Base-by-base conservation (phyloP, 23 red algal species). In the Gracilaria domingensis region DNA sequence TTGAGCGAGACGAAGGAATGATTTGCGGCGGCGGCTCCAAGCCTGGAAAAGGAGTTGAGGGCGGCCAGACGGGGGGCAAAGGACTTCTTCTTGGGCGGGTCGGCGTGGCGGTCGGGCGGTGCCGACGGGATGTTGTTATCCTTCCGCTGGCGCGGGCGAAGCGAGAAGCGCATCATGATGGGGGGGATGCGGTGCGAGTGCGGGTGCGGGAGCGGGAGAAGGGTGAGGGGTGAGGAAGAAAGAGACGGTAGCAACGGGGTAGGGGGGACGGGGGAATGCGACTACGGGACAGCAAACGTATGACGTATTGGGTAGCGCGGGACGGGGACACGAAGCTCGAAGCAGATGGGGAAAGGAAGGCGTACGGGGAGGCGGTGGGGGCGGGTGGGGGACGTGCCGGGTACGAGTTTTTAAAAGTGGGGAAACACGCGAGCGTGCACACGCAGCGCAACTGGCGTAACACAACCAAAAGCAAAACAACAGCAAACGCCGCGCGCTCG, bases 151-250 rank as follows among this genome's bases (percentile, higher is more conserved):
- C 83, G 83, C 23, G 59, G 11, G 65, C 83, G 83, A 33, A 86
- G 26, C 45, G 60, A 32, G 83, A 86, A 86, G 24, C 83, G 83
- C 65, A 86, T 70, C 83, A 86, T 86, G 5, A 12, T 51, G 62
- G 4, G 5, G 39, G 66, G 9, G 17, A 30, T 8, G 7, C n/a
- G 59, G 28, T 6, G 5, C 4, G 21, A 64, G 59, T 6, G 28
- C 5, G 17, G 59, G n/a, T n/a, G n/a, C n/a, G n/a, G n/a, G n/a
- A n/a, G 59, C 59, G 8, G 17, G 8, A 1, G 20, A 17, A 67
- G 8, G 62, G 5, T 25, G 62, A 28, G 13, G 9, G 16, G 12
- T 30, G 24, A 35, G n/a, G n/a, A n/a, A n/a, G n/a, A 67, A 67
- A 32, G 11, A 35, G 62, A 25, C 12, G 12, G 62, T 33, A 67